Evolutionary conservation across 106 monocot genomes (phyloP).

Genomic region (Platanthera guangdongensis): DNA sequence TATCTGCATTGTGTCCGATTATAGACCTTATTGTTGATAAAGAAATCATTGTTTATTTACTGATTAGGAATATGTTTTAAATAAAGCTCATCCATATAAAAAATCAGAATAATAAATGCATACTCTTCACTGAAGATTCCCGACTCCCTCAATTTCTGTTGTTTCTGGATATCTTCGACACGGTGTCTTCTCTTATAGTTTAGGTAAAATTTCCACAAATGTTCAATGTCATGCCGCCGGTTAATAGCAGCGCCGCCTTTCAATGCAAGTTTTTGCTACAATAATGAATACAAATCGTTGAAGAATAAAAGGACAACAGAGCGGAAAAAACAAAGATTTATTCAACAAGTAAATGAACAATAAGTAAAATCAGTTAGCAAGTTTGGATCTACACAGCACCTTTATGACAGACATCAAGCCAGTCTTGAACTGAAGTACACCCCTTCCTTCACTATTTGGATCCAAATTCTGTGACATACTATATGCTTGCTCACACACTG

Average conservation of each 20-base stretch:
- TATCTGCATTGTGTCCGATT: not conserved
- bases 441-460: conserved; percentile 89
- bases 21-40: not conserved
- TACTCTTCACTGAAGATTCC: conserved; percentile 79
- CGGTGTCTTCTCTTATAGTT: conserved; percentile 55
- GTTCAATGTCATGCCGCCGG: conserved; percentile 68
- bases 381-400: conserved; percentile 28
- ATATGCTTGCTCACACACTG: conserved; percentile 97
- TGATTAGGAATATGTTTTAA: not conserved
- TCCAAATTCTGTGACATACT: conserved; percentile 88
- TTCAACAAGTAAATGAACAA: not conserved
- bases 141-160: conserved; percentile 59
- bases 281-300: not conserved
- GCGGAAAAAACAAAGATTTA: not conserved
- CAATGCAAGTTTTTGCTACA: conserved; percentile 78
- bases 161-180: conserved; percentile 75
- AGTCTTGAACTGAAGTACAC: conserved; percentile 94
- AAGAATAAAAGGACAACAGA: conserved; percentile 1
- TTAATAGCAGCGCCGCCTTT: conserved; percentile 60
- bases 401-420: conserved; percentile 95
- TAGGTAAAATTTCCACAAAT: conserved; percentile 77
- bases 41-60: conserved; percentile 2
- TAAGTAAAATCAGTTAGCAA: not conserved
- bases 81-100: not conserved
- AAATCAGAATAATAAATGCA: conserved; percentile 5